phyloP scores from a whole-genome alignment of 2,329 filamentous ascomycete genomes.

The Thermomyces lanuginosus region DNA sequence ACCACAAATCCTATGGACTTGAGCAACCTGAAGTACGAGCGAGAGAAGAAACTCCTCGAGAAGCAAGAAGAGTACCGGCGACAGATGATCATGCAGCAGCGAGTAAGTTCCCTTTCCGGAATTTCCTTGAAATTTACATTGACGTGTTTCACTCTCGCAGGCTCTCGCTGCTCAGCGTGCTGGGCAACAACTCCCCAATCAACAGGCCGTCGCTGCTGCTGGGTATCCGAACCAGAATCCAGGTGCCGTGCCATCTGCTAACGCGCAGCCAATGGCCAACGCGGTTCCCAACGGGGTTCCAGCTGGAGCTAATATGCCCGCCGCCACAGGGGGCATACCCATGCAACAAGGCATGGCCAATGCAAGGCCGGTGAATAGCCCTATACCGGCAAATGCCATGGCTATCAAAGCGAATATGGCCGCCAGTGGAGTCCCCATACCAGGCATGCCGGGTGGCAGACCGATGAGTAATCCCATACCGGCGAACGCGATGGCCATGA shows the following conservation, averaged over 20 bases:
- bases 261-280: constrained; percentile 18
- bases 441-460: constrained; percentile 23
- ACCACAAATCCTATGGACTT: constrained; percentile 76
- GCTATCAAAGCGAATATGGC: too few species aligned
- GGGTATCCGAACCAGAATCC: too few species aligned
- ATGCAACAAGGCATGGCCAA: constrained; percentile 30
- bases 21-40: constrained; percentile 73
- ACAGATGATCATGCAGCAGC: constrained; percentile 42
- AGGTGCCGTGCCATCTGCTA: too few species aligned
- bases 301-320: too few species aligned
- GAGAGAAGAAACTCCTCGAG: constrained; percentile 52
- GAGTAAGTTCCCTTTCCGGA: constrained; percentile 22
- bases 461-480: constrained; percentile 35
- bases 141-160: constrained; percentile 8
- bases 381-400: constrained; percentile 24
- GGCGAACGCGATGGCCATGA: constrained; percentile 43
- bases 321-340: too few species aligned
- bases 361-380: constrained; percentile 29
- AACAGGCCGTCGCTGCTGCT: constrained; percentile 20
- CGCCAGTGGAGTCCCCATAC: too few species aligned
- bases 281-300: constrained; percentile 27
- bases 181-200: constrained; percentile 27
- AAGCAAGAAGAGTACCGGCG: constrained; percentile 44
- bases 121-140: background rate
- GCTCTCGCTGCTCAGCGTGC: constrained; percentile 29